Evolutionary conservation across 2,329 filamentous ascomycete genomes (phyloP).

Genomic region (Eutypa lata): DNA sequence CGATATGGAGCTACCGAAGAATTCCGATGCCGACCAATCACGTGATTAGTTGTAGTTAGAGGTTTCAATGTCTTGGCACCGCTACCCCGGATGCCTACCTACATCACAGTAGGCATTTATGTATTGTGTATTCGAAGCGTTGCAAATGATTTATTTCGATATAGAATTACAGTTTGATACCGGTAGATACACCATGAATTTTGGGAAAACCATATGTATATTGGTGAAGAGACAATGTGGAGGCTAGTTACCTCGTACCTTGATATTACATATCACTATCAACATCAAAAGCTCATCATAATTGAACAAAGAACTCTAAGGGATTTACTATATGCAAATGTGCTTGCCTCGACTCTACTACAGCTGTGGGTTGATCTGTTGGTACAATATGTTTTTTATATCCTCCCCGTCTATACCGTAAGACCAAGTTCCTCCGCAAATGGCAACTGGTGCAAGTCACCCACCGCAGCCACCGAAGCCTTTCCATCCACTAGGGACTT

Average conservation of each 20-base stretch:
- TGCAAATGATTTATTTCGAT: too few relatives aligned
- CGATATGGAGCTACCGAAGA: neutral
- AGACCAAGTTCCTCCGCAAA: conserved; percentile 93
- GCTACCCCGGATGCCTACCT: too few relatives aligned
- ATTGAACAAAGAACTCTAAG: conserved; percentile 30
- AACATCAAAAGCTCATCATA: conserved; percentile 3
- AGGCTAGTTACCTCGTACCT: neutral
- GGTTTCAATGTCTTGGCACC: too few relatives aligned
- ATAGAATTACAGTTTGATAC: too few relatives aligned
- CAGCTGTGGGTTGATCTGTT: conserved; percentile 36
- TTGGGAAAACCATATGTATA: too few relatives aligned
- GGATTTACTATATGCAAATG: conserved; percentile 45
- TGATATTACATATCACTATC: neutral
- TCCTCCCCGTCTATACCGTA: conserved; percentile 68
- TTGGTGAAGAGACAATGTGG: neutral
- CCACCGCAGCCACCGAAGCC: conserved; percentile 84
- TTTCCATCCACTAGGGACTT: conserved; percentile 85
- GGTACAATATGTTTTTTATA: conserved; percentile 35
- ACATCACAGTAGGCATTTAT: too few relatives aligned
- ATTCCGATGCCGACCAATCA: neutral
- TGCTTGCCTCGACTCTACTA: conserved; percentile 33
- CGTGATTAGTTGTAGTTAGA: neutral
- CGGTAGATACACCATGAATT: too few relatives aligned
- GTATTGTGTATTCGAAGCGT: too few relatives aligned
- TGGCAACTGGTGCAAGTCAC: conserved; percentile 86